Evolutionary conservation across 1,139 yeast species (phyloP).

Genomic region (Suhomyces atakaporum): DNA sequence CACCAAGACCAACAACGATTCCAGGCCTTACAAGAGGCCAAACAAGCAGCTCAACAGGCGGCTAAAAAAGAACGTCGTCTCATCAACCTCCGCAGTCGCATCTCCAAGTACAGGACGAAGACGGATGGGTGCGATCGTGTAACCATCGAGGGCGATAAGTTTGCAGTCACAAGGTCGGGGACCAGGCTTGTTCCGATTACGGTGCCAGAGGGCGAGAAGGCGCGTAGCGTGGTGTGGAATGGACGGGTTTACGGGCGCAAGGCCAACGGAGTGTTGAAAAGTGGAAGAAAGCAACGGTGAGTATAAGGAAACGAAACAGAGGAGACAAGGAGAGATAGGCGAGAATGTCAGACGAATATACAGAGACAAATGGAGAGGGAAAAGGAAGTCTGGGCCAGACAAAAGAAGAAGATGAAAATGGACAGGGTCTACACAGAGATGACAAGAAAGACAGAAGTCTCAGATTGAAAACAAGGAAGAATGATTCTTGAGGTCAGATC

Average conservation of each 20-base stretch:
- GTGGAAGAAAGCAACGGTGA: constrained; percentile 16
- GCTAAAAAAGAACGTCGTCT: constrained; percentile 17
- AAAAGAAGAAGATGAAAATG: too few species aligned
- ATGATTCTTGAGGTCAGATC: too few species aligned
- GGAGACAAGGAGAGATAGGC: too few species aligned
- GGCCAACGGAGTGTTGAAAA: constrained; percentile 31
- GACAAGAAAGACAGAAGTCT: too few species aligned
- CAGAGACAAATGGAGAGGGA: too few species aligned
- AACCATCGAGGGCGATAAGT: constrained; percentile 32
- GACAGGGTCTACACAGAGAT: too few species aligned
- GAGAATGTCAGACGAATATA: too few species aligned
- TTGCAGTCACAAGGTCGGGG: constrained; percentile 39
- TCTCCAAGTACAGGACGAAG: constrained; percentile 25
- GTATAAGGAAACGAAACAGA: too few species aligned
- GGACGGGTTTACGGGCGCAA: constrained; percentile 26
- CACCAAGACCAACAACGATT: constrained; percentile 30
- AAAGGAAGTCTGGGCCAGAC: too few species aligned
- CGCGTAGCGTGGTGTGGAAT: constrained; percentile 32
- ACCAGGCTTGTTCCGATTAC: constrained; percentile 33
- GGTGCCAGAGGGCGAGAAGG: constrained; percentile 16
- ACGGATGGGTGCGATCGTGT: constrained; percentile 43
- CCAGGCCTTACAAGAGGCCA: constrained; percentile 16
- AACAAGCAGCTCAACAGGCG: constrained; percentile 21
- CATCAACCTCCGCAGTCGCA: constrained; percentile 10
- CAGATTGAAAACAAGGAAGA: too few species aligned